phyloP scores from a whole-genome alignment of 1,284 basidiomycete genomes.

The Ceratobasidium sp. region DNA sequence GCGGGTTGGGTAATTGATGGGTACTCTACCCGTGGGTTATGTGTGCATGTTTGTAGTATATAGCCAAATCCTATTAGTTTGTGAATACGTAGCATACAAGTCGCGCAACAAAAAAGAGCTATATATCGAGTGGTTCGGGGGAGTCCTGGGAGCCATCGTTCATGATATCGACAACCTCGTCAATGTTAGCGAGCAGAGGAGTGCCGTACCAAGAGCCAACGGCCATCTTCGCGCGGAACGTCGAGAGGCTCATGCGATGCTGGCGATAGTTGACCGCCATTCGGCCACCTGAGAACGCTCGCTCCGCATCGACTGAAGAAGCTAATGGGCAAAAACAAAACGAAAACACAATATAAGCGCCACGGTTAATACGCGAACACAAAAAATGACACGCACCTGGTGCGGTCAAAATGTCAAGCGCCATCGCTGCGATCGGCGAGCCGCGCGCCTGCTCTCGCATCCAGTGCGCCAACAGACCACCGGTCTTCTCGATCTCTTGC shows the following conservation, averaged over 20 bases:
- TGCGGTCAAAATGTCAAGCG: conserved; percentile 22
- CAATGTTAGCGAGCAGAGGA: background rate
- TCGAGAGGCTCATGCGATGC: conserved; percentile 18
- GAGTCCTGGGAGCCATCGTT: background rate
- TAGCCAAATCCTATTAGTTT: no score
- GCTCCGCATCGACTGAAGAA: conserved; percentile 30
- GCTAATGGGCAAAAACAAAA: background rate
- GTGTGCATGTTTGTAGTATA: background rate
- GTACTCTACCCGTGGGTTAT: background rate
- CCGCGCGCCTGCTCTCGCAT: background rate
- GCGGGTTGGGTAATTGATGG: background rate
- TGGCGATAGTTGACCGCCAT: conserved; percentile 31
- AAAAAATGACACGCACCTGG: conserved; percentile 20
- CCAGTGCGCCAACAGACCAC: conserved; percentile 17
- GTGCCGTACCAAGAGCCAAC: conserved; percentile 32
- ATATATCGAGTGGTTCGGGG: no score
- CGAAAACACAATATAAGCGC: background rate
- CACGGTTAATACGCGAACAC: background rate
- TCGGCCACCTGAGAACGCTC: conserved; percentile 30
- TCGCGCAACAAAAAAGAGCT: no score
- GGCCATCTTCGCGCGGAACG: conserved; percentile 35
- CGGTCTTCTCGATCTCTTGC: background rate
- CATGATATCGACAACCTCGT: background rate
- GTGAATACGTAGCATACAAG: no score
- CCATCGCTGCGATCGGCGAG: conserved; percentile 15